A percentile compares a stretch with the other conserved stretches of the same genome.
These are phyloP conservation scores for Emydomyces testavorans DNA, from an alignment of 2,329 filamentous ascomycete genomes.

Conservation along the genomic window DNA sequence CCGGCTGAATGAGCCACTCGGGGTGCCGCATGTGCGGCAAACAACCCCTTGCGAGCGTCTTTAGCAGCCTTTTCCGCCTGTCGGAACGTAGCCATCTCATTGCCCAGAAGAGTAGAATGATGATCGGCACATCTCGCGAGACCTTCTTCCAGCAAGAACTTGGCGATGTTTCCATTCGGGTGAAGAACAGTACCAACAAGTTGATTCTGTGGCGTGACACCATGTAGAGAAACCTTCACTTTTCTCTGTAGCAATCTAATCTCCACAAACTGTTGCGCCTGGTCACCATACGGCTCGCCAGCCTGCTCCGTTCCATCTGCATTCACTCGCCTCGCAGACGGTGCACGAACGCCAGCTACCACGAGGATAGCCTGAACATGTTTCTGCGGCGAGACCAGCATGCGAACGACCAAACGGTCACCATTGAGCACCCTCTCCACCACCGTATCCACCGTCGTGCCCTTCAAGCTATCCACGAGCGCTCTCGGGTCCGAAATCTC, in stretches of 20 bases:
- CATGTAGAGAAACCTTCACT: constrained; percentile 71
- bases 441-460: constrained; percentile 69
- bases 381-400: constrained; percentile 68
- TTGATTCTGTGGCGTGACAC: constrained; percentile 78
- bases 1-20: constrained; percentile 47
- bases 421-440: constrained; percentile 86
- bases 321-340: constrained; percentile 75
- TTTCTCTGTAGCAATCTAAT: constrained; percentile 72
- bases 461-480: constrained; percentile 75
- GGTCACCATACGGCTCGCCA: constrained; percentile 80
- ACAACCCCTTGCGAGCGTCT: constrained; percentile 62
- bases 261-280: constrained; percentile 81
- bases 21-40: constrained; percentile 62
- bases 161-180: constrained; percentile 83
- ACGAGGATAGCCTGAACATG: constrained; percentile 83
- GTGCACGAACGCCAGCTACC: constrained; percentile 77
- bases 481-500: constrained; percentile 64
- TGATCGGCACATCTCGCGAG: constrained; percentile 89
- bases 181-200: constrained; percentile 81
- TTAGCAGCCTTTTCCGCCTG: constrained; percentile 80
- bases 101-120: constrained; percentile 82
- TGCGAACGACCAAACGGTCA: constrained; percentile 74
- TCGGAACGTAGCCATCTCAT: constrained; percentile 74
- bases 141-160: constrained; percentile 78
- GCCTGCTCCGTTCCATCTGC: constrained; percentile 69